Base-by-base conservation (phyloP, 371 early-diverging fungal genomes). In the Rhizopus arrhizus region DNA sequence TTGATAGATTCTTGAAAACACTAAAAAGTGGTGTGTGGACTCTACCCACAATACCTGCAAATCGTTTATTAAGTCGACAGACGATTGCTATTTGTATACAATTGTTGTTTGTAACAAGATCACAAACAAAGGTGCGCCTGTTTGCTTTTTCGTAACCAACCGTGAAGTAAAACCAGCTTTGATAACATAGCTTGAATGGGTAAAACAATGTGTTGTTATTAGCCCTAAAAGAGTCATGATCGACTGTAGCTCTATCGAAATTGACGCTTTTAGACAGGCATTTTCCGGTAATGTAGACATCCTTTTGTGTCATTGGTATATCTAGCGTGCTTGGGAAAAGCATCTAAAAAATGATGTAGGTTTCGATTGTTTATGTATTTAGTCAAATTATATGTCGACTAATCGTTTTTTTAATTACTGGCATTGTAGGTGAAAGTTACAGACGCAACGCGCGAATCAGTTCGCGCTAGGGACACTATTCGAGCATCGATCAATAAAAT, bases 241-340 rank as follows among this genome's bases (percentile, higher is more conserved):
- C 15, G 60, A 60, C 53, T 53, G 45, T 31, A 53, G 53, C 36
- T 2, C 22, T 22, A 35, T 47, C 3, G 53, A 60, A 53, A 60
- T 60, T 35, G 32, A 10, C 0, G 47, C 60, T 35, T 10, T 53
- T 1, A 9, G 28, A 3, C 29, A 60, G 35, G 36, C 15, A 0
- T 60, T 53, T 47, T n/a, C 36, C 16, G 13, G n/a, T 33, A 2
- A 10, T 2, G 56, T 61, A 22, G 28, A 41, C 12, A 42, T 48
- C 11, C 22, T 50, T 0, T 33, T 61, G 5, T 60, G 60, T 38
- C 60, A 60, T 53, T 60, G 47, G 60, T 53, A 53, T 38, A 60
- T 53, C 11, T 45, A 53, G 36, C 9, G 60, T 28, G 53, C 60
- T 10, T 53, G 53, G 54, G 60, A 60, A 53, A 53, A 52, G 31